These are phyloP conservation scores for Scenedesmus sp. DNA, from an alignment of 163 green algal genomes.

Conservation along the genomic window DNA sequence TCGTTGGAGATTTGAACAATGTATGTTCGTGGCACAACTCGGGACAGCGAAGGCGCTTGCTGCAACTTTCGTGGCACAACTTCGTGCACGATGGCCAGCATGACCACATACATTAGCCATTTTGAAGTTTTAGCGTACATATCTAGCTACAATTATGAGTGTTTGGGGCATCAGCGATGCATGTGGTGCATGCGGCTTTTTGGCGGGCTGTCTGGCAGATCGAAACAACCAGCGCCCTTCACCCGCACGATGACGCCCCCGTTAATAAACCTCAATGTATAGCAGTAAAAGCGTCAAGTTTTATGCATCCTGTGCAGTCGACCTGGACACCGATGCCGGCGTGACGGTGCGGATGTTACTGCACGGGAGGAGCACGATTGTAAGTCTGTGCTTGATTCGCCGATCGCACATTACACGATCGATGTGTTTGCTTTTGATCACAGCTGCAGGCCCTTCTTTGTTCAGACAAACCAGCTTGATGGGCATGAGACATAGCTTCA, in stretches of 20 bases:
- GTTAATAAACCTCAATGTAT: too few species aligned
- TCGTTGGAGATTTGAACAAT: background rate
- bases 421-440: too few species aligned
- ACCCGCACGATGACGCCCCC: too few species aligned
- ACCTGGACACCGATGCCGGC: background rate
- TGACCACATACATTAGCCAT: background rate
- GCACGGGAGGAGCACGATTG: too few species aligned
- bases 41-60: background rate
- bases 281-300: too few species aligned
- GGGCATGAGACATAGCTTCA: too few species aligned
- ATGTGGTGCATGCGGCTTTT: background rate
- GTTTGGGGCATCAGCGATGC: background rate
- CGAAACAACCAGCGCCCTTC: background rate
- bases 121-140: background rate
- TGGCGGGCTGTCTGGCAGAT: background rate
- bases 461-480: too few species aligned
- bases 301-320: background rate
- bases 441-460: too few species aligned
- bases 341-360: constrained; percentile 4
- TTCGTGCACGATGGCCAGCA: background rate
- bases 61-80: constrained; percentile 26
- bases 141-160: background rate
- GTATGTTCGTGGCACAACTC: background rate
- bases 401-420: too few species aligned
- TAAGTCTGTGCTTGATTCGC: too few species aligned